These are phyloP conservation scores for Globisporangium canariense DNA, from an alignment of 352 stramenopile species.

Conservation along the genomic window DNA sequence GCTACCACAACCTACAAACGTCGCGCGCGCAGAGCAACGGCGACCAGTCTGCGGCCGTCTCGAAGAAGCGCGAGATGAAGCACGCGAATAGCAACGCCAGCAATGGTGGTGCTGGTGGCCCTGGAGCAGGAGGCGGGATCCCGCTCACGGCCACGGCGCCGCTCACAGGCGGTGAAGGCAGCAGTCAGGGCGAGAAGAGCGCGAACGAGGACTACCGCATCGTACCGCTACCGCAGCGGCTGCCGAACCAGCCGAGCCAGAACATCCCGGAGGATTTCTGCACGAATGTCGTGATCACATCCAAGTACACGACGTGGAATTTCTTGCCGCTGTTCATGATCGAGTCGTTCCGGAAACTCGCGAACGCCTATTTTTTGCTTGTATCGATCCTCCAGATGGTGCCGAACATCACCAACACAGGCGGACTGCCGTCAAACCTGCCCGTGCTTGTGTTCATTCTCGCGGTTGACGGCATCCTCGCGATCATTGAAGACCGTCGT, in stretches of 20 bases:
- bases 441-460: conserved; percentile 88
- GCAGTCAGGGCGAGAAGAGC: conserved; percentile 1
- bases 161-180: conserved; percentile 1
- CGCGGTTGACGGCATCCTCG: conserved; percentile 81
- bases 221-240: conserved; percentile 40
- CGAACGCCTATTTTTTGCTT: conserved; percentile 93
- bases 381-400: conserved; percentile 85
- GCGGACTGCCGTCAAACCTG: conserved; percentile 73
- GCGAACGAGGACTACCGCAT: conserved; percentile 44
- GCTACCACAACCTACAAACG: conserved; percentile 31
- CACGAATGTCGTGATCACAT: conserved; percentile 89
- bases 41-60: background rate
- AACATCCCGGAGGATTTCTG: conserved; percentile 33
- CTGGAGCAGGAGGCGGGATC: background rate
- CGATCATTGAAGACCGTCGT: conserved; percentile 80
- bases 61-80: conserved; percentile 15
- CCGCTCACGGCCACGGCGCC: conserved; percentile 12
- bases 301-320: conserved; percentile 89
- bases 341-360: conserved; percentile 83
- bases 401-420: conserved; percentile 80
- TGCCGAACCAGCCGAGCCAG: conserved; percentile 19
- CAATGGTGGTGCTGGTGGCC: background rate
- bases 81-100: conserved; percentile 13
- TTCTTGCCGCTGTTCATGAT: conserved; percentile 89
- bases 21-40: conserved; percentile 22